Base-by-base conservation (phyloP, 148 eudicot genomes). In the Euryodendron excelsum region DNA sequence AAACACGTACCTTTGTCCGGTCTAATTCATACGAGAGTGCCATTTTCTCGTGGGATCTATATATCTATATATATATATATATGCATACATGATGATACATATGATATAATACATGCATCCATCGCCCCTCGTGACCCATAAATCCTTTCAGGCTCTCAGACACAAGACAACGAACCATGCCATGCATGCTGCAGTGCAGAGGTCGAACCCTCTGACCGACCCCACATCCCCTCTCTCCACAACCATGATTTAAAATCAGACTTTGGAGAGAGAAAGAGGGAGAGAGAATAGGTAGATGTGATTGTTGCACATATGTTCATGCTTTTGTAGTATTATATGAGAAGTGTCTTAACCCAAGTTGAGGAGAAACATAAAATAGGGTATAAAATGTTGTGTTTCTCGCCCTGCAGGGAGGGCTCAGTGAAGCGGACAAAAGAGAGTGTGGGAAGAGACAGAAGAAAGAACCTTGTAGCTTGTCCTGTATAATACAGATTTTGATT, bases 391-490 rank as follows among this genome's bases (percentile, higher is more conserved):
- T 70, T 25, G 72, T 27, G 82, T 63, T 78, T 61, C 77, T 80
- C 68, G 78, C 76, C 78, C 33, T 48, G 69, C 52, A 48, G 73
- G 31, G 27, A 72, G 18, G 59, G 53, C 56, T 48, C 77, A 78
- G 59, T n/a, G n/a, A n/a, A n/a, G n/a, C n/a, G n/a, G n/a, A 78
- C 86, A 84, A 87, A 81, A 84, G 80, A 83, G 84, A 80, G 85
- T 73, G 84, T 72, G 76, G 25, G 80, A 82, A 83, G 80, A 76
- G 85, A 83, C 86, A 83, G 80, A 84, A 8, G 79, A 79, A 78
- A 82, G 87, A 88, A 89, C 79, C 80, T 84, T 86, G 87, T 84
- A 69, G 71, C 78, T 88, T 88, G 91, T 86, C 88, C 78, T 84
- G 70, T 84, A 68, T 77, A 52, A 62, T 62, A 75, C 82, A 58